phyloP scores from a whole-genome alignment of 2,329 filamentous ascomycete genomes.

The Fusarium palustre region DNA sequence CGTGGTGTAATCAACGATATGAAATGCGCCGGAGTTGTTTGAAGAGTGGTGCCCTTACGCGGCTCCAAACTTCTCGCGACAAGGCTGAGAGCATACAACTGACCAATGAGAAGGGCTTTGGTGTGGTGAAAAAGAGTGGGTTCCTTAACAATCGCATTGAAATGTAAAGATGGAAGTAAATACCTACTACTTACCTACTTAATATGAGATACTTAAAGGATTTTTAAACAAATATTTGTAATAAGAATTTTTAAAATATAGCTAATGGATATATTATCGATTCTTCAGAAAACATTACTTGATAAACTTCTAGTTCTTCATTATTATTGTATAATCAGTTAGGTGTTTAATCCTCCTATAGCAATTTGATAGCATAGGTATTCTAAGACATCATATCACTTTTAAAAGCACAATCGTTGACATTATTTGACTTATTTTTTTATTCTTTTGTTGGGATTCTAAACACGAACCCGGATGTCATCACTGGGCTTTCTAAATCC shows the following conservation, averaged over 20 bases:
- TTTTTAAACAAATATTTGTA: not conserved
- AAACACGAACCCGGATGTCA: slow-evolving; percentile 32
- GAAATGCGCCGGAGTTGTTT: slow-evolving; percentile 39
- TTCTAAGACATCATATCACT: not conserved
- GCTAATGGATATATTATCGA: accelerated
- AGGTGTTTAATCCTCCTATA: too few relatives aligned
- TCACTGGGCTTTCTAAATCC: slow-evolving; percentile 46
- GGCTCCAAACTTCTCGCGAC: slow-evolving; percentile 56
- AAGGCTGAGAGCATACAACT: slow-evolving; percentile 42
- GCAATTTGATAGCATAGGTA: too few relatives aligned
- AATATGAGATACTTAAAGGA: too few relatives aligned
- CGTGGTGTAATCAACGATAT: slow-evolving; percentile 41
- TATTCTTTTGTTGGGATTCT: slow-evolving; percentile 31
- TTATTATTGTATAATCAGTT: not conserved
- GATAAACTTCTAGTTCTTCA: too few relatives aligned
- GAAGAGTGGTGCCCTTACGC: slow-evolving; percentile 42
- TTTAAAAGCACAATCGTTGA: not conserved
- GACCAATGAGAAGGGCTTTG: slow-evolving; percentile 44
- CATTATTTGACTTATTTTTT: slow-evolving; percentile 25
- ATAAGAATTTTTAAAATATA: too few relatives aligned
- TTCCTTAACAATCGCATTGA: not conserved
- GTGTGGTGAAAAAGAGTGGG: slow-evolving; percentile 35
- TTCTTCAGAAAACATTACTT: not conserved
- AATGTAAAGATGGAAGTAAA: not conserved
- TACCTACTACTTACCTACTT: too few relatives aligned